Evolutionary conservation across 73 alveolate genomes (phyloP), one percentile per base, ranked within the genome.

Genomic region (Paramecium biaurelia): DNA sequence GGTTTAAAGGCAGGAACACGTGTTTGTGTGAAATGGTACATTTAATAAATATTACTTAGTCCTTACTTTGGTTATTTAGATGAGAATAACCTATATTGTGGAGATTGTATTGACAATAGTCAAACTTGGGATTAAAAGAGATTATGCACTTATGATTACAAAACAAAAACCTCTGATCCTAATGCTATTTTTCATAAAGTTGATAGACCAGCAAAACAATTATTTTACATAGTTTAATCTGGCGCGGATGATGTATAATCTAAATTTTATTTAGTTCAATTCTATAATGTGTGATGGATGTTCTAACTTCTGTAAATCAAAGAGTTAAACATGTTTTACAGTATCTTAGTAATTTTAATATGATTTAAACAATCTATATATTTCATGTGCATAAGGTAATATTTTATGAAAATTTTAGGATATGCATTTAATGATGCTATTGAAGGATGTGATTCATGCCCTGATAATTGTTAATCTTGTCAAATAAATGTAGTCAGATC

Each of bases 401-500:
- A 0, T 23, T 6, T 26, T 9, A 11, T 23, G 8, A 12, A 0
- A 8, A 5, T 63, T 53, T 63, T 63, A 63, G 90, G 90, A 2
- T 79, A 79, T 45, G 90, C 56, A 30, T 79, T 43, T 45, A 79
- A 45, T 20, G 90, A 79, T 23, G 90, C 90, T 8, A 79, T 79
- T 20, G 23, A 45, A 20, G 90, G 90, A 23, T 79, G 90, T 79
- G 90, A 79, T 47, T 79, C 90, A n/a, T 79, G 90, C n/a, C 90
- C 90, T 1, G 56, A 42, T 4, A 79, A 79, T 47, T 79, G 90
- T 43, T 43, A 43, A 45, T 79, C 90, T 0, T 79, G 90, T 41
- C 7, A 38, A 12, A 79, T 79, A 10, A 20, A 43, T 6, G 4
- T 79, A n/a, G 30, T 12, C 4, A 79, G 90, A 42, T 11, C 14